Conservation (phyloP, 2,329 filamentous ascomycete species). For the Fusarium napiforme region DNA sequence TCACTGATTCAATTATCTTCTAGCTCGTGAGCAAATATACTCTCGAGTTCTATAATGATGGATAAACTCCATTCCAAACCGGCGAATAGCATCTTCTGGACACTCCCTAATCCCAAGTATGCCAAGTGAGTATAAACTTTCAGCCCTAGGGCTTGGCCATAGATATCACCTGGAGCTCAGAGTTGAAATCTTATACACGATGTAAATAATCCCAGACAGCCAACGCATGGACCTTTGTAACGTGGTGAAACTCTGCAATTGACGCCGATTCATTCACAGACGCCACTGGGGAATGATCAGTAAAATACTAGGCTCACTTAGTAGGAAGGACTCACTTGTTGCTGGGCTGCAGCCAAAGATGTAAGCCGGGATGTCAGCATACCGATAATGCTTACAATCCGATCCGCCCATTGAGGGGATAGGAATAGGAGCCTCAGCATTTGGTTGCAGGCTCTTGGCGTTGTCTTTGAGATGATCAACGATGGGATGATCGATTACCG, state of each 20-base stretch:
- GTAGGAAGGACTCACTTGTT: background rate
- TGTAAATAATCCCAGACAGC: slow-evolving; percentile 5
- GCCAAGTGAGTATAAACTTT: rapidly evolving
- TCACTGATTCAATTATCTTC: too few relatives aligned
- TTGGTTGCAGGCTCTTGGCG: background rate
- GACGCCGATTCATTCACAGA: background rate
- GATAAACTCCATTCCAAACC: background rate
- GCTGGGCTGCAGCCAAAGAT: slow-evolving; percentile 3
- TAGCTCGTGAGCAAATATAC: background rate
- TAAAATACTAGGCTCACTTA: rapidly evolving
- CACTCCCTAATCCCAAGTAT: background rate
- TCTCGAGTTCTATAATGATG: background rate
- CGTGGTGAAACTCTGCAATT: background rate
- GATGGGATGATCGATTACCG: background rate
- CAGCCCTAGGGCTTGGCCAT: rapidly evolving
- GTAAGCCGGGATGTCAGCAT: background rate
- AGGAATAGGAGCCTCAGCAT: background rate
- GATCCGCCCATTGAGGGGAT: slow-evolving; percentile 7
- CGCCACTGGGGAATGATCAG: background rate
- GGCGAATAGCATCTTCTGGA: background rate
- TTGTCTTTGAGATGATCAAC: background rate
- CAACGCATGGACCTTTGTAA: slow-evolving; percentile 4
- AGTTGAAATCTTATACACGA: background rate
- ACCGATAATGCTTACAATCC: slow-evolving; percentile 8
- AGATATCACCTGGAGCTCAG: background rate